phyloP scores from a whole-genome alignment of 1,284 basidiomycete species.

The Ceratobasidium sp. region DNA sequence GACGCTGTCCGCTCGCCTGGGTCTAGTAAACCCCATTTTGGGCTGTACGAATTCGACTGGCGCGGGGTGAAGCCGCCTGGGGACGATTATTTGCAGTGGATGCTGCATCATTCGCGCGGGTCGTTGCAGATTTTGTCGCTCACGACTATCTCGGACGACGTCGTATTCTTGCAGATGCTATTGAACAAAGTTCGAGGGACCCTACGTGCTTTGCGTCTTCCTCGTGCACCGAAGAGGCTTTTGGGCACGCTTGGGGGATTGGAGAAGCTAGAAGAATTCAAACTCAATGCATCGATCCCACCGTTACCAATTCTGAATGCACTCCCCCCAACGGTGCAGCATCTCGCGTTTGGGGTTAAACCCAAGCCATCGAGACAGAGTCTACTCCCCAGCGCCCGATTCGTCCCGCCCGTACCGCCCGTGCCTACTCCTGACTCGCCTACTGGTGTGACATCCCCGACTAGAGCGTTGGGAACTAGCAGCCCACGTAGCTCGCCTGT shows the following conservation, averaged over 20 bases:
- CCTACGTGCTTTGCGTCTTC: constrained; percentile 20
- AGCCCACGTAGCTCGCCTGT: constrained; percentile 34
- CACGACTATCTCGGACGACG: constrained; percentile 11
- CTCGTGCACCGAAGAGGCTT: constrained; percentile 30
- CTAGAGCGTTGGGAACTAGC: neutral
- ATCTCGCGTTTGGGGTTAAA: constrained; percentile 35
- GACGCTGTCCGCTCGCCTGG: constrained; percentile 19
- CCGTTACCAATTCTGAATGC: neutral
- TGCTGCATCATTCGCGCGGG: constrained; percentile 23
- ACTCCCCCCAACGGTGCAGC: constrained; percentile 24
- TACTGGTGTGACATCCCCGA: constrained; percentile 17
- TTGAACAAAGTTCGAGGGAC: constrained; percentile 21
- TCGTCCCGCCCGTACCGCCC: neutral
- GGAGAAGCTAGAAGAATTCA: constrained; percentile 33
- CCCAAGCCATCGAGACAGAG: constrained; percentile 34
- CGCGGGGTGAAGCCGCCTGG: constrained; percentile 7
- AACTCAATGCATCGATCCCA: constrained; percentile 32
- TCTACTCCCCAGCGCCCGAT: constrained; percentile 2
- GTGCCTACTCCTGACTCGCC: constrained; percentile 2
- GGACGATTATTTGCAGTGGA: constrained; percentile 26
- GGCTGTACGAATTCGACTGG: constrained; percentile 37
- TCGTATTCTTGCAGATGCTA: constrained; percentile 19
- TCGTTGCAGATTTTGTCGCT: constrained; percentile 35
- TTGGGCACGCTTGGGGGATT: neutral
- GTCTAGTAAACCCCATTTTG: constrained; percentile 37